phyloP scores from a whole-genome alignment of 139 green algal genomes.

The Micractinium sp. region DNA sequence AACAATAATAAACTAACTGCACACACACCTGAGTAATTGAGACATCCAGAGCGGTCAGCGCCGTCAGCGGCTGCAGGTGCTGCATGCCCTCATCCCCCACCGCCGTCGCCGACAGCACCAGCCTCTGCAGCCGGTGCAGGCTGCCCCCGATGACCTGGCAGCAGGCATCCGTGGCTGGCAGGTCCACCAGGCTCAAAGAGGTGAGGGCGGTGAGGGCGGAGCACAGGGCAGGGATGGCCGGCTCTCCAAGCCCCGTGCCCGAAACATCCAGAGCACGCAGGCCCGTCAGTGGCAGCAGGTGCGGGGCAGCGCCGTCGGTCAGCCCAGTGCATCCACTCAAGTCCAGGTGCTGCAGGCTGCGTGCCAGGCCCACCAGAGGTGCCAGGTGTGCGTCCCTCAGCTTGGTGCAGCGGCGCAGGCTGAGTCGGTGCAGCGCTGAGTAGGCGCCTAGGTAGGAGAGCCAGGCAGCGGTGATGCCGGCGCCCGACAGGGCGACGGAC shows the following conservation, averaged over 20 bases:
- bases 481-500: background rate
- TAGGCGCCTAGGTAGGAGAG: slow-evolving; percentile 9
- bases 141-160: background rate
- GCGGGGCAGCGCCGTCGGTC: background rate
- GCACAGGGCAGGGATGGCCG: background rate
- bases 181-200: background rate
- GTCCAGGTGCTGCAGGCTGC: background rate
- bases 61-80: background rate
- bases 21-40: background rate
- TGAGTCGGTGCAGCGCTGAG: background rate
- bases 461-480: background rate
- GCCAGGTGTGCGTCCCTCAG: background rate
- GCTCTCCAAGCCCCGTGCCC: background rate
- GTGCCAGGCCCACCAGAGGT: slow-evolving; percentile 1
- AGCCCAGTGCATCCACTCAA: background rate
- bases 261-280: background rate
- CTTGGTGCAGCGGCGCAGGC: slow-evolving; percentile 7
- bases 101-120: background rate
- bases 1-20: no score
- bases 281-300: background rate
- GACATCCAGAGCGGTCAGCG: slow-evolving; percentile 20
- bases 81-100: slow-evolving; percentile 9
- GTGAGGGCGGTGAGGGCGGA: background rate
- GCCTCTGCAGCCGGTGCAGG: background rate
- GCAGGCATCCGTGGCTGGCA: background rate